Conservation (phyloP, 192 early-diverging fungal species). For the Coemansia sp. region DNA sequence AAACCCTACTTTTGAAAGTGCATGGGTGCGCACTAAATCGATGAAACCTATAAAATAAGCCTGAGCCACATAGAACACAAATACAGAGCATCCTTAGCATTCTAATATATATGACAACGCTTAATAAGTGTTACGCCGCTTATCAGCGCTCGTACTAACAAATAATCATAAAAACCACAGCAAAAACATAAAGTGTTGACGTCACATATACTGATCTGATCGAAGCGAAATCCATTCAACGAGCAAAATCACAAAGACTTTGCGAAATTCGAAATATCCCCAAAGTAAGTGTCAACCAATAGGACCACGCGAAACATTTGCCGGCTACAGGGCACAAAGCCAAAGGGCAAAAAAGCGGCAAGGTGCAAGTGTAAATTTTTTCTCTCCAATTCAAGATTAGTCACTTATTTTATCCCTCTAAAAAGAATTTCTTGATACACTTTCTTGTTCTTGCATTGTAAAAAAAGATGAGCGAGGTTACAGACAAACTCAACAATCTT, state of each 20-base stretch:
- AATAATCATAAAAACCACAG: too few species aligned
- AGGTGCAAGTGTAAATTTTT: not conserved
- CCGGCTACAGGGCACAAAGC: not conserved
- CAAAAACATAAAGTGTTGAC: not conserved
- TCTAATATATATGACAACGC: too few species aligned
- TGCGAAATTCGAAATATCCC: not conserved
- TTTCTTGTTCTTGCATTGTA: slow-evolving; percentile 16
- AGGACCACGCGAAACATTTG: not conserved
- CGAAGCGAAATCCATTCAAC: too few species aligned
- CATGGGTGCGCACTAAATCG: too few species aligned
- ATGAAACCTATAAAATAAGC: too few species aligned
- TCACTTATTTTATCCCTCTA: not conserved
- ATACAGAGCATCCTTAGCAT: too few species aligned
- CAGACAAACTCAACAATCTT: not conserved
- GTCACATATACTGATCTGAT: not conserved
- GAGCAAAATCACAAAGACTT: not conserved
- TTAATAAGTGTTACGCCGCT: too few species aligned
- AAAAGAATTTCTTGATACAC: not conserved
- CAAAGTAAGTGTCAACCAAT: not conserved
- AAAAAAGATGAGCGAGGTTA: slow-evolving; percentile 9
- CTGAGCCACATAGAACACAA: too few species aligned
- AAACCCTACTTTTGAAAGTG: too few species aligned
- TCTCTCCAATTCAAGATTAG: not conserved
- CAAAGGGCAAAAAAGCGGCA: not conserved
- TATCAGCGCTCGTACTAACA: too few species aligned